Evolutionary conservation across 768 basidiomycete species (phyloP).

Genomic region (Auriscalpium orientale): DNA sequence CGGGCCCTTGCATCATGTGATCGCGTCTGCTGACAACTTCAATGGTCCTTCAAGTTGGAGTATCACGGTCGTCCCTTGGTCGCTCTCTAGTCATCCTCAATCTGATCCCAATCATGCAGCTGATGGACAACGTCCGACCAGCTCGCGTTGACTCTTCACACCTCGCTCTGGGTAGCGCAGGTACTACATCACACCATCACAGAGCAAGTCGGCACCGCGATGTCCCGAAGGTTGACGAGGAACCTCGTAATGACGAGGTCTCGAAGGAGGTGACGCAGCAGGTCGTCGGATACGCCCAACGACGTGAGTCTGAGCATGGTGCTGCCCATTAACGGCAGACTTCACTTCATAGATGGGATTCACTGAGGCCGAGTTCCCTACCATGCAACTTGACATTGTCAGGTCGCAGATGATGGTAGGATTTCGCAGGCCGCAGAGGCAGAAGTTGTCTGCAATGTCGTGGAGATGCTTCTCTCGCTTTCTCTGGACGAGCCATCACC

Average conservation of each 20-base stretch:
- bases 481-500: background rate
- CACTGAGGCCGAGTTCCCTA: conserved; percentile 45
- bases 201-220: conserved; percentile 29
- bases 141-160: too few species aligned
- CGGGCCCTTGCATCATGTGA: too few species aligned
- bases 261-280: conserved; percentile 1
- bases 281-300: conserved; percentile 30
- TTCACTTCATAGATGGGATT: conserved; percentile 60
- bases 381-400: conserved; percentile 37
- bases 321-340: conserved; percentile 1
- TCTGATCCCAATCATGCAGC: too few species aligned
- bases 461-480: conserved; percentile 57
- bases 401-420: conserved; percentile 38
- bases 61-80: too few species aligned
- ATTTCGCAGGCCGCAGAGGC: conserved; percentile 53
- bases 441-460: conserved; percentile 53
- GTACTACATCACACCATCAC: conserved; percentile 30
- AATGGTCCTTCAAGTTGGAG: too few species aligned
- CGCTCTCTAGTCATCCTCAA: too few species aligned
- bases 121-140: too few species aligned
- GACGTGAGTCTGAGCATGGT: conserved; percentile 43
- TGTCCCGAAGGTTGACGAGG: conserved; percentile 35
- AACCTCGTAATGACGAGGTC: conserved; percentile 16
- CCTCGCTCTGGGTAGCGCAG: too few species aligned
- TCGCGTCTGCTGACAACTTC: too few species aligned